Base-by-base conservation (phyloP, 129 eudicot species). In the Apium graveolens region DNA sequence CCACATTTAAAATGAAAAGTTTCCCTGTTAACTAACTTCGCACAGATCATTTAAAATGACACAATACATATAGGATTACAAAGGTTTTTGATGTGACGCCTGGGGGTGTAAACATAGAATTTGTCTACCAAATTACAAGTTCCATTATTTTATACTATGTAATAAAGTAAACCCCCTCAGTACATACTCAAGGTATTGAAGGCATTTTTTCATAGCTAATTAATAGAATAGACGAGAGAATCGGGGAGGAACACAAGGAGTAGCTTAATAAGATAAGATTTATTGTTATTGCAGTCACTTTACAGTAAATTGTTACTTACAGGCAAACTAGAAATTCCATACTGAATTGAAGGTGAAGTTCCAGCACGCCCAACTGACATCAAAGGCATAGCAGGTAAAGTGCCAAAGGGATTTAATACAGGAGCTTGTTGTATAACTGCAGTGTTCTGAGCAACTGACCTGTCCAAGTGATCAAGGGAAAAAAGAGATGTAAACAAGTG, bases 281-380 rank as follows among this genome's bases (percentile, higher is more conserved):
- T 29, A 12, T 41, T 41, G 46, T 35, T 70, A 8, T 20, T 70
- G 12, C 74, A 14, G 0, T 57, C 1, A 21, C 34, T 29, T 32
- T 46, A 20, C 37, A 68, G 39, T 24, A 43, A 70, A 73, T 38
- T 66, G 43, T 53, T 46, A 84, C 92, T 90, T 84, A 95, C 99
- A 53, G 99, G 99, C 87, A 95, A 82, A 87, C 95, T 91, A 60
- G 99, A 92, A 75, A 95, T 95, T 78, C 99, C 99, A 83, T 95
- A 95, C 81, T 95, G 99, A 78, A 95, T 81, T 70, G 97, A 90
- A 53, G 97, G 90, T 75, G 97, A 87, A 80, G 88, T 87, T 76
- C 99, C 99, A 20, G 83, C 73, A 68, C 89, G 92, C 7, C 97
- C 97, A 75, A 92, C 87, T 73, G 97, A 92, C 89, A 96, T 92